Evolutionary conservation across 2,329 filamentous ascomycete genomes (phyloP).

Genomic region (Aureobasidium sp.): DNA sequence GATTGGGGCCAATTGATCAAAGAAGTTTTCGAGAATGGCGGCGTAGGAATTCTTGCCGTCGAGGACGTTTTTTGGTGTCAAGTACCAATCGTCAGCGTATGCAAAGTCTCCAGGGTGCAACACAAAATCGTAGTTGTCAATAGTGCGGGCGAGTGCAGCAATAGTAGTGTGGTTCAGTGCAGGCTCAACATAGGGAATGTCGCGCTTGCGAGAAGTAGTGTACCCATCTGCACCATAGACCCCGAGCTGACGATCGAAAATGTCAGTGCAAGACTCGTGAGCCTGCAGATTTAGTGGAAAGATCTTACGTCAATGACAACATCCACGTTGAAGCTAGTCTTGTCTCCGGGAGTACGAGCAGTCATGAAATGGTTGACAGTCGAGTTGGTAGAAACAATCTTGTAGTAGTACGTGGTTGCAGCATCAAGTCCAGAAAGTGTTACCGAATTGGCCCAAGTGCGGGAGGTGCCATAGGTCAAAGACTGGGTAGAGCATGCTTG

Average conservation of each 20-base stretch:
- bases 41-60: constrained; percentile 46
- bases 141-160: constrained; percentile 41
- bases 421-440: constrained; percentile 38
- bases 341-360: constrained; percentile 46
- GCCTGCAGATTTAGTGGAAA: too few relatives aligned
- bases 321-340: constrained; percentile 44
- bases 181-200: constrained; percentile 43
- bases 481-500: constrained; percentile 39
- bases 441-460: constrained; percentile 46
- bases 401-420: constrained; percentile 53
- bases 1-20: constrained; percentile 47
- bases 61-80: constrained; percentile 38
- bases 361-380: constrained; percentile 46
- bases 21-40: constrained; percentile 50
- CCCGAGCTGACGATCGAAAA: constrained; percentile 34
- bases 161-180: constrained; percentile 52
- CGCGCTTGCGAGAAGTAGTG: constrained; percentile 41
- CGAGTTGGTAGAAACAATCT: constrained; percentile 50
- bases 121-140: constrained; percentile 48
- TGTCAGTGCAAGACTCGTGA: constrained; percentile 13
- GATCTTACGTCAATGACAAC: constrained; percentile 46
- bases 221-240: constrained; percentile 42
- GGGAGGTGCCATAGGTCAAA: constrained; percentile 44
- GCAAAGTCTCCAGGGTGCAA: constrained; percentile 48
- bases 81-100: constrained; percentile 51